phyloP scores from a whole-genome alignment of 768 basidiomycete genomes.

The Tylopilus sp. region DNA sequence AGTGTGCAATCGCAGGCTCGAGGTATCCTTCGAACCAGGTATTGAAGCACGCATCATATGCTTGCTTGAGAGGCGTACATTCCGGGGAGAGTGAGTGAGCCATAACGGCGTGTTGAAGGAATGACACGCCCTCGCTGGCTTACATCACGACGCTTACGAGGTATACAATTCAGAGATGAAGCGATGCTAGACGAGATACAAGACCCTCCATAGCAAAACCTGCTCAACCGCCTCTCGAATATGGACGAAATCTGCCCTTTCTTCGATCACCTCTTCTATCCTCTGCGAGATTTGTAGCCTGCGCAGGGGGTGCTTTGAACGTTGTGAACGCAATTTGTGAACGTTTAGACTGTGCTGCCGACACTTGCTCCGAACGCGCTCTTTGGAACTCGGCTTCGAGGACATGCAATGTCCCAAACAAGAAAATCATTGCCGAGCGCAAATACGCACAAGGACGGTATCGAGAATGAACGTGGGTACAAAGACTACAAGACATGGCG shows the following conservation, averaged over 20 bases:
- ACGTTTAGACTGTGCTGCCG: slow-evolving; percentile 53
- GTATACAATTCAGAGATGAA: slow-evolving; percentile 1
- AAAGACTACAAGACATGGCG: slow-evolving; percentile 27
- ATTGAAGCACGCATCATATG: slow-evolving; percentile 95
- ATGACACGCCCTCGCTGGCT: slow-evolving; percentile 5
- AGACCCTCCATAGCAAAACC: not conserved
- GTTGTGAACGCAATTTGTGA: slow-evolving; percentile 61
- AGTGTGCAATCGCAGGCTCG: slow-evolving; percentile 61
- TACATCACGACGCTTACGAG: slow-evolving; percentile 13
- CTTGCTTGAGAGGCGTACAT: slow-evolving; percentile 87
- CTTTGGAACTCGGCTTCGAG: slow-evolving; percentile 61
- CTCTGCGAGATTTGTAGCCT: slow-evolving; percentile 9
- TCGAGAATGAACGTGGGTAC: slow-evolving; percentile 29
- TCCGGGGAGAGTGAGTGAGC: slow-evolving; percentile 75
- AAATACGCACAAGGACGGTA: slow-evolving; percentile 9
- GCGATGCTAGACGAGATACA: slow-evolving; percentile 15
- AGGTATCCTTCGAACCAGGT: slow-evolving; percentile 98
- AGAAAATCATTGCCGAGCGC: not conserved
- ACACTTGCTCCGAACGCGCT: slow-evolving; percentile 56
- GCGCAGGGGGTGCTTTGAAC: slow-evolving; percentile 16
- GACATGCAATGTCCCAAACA: slow-evolving; percentile 3
- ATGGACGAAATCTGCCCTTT: slow-evolving; percentile 29
- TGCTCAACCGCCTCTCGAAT: slow-evolving; percentile 22
- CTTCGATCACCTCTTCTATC: slow-evolving; percentile 18
- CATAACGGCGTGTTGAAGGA: slow-evolving; percentile 33